Base-by-base conservation (phyloP, 106 monocot genomes). In the Dioscorea dumetorum region DNA sequence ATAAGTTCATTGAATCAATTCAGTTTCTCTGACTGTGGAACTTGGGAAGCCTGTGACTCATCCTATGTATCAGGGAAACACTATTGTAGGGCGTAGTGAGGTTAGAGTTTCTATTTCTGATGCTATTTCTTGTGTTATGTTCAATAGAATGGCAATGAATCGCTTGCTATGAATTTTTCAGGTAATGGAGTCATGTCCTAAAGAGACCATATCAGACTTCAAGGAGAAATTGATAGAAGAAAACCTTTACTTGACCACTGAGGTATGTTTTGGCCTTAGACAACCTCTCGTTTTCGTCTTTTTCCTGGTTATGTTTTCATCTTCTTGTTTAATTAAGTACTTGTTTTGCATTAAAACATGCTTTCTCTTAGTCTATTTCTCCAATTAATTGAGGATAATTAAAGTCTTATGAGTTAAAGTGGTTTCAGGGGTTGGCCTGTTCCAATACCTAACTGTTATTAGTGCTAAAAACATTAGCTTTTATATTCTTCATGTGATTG, bases 131-230 rank as follows among this genome's bases (percentile, higher is more conserved):
- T 18, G 4, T 4, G 8, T 12, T 50, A 41, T 35, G 50, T 18
- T 12, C 1, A 53, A 10, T 20, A 16, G 2, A 5, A 4, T 41
- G 4, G 3, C 18, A 15, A 15, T 24, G 17, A 8, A 3, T 49
- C 10, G 12, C 23, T 35, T 58, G 24, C 4, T 23, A 0, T 49
- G 32, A n/a, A 11, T 63, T 77, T n/a, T 74, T 19, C 74, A 97
- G 95, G 88, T 61, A 33, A 97, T 97, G 97, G 85, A 87, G 60
- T 81, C 87, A 51, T 91, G 91, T 61, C 91, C 95, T 6, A 97
- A 62, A 72, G 80, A 78, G 18, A 33, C 81, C 32, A 49, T 92
- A 13, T 61, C 70, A 18, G 78, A 79, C 67, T 80, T 91, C 12
- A 56, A 88, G 75, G 88, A 95, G 15, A 80, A 28, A 74, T 63